Base-by-base conservation (phyloP, 2,329 filamentous ascomycete genomes). In the Colletotrichum horii region DNA sequence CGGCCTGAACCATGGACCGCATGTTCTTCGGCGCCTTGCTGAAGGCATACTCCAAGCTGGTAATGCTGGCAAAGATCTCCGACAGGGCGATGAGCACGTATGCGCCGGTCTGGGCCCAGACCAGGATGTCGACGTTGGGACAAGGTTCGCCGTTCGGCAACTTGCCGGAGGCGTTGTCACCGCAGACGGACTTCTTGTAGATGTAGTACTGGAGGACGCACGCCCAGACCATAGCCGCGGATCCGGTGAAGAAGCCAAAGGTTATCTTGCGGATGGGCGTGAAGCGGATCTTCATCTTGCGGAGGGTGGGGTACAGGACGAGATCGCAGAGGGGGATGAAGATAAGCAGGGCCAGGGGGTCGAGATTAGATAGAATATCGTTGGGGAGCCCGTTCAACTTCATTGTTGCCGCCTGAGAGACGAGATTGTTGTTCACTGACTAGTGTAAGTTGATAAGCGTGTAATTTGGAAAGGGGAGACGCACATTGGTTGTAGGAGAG, bases 291-390 rank as follows among this genome's bases (percentile, higher is more conserved):
- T 89, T 90, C n/a, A 86, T 81, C 79, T 90, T 91, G 79, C 92
- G 90, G 62, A 96, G 88, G 26, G 88, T 80, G 0, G 94, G 94
- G 82, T 95, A 96, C 75, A 96, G 81, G 68, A 94, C 64, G 24
- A 87, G 88, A 81, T 96, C 88, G 80, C 90, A 87, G 43, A 93
- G 94, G 66, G 96, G 90, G 43, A 96, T 91, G 83, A 96, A 96
- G 19, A 94, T 96, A 67, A 94, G 96, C 82, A 96, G 88, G 77
- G 94, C 95, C 87, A 96, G 96, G 82, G 93, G 94, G 78, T 88
- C 91, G 66, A 96, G 91, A 84, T 95, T 95, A 78, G 91, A 89
- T 78, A 96, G 88, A 72, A 96, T 88, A 81, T 96, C 94, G 85
- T 96, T 96, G 76, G 94, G 94, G 4, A 96, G 89, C 16, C 93